A percentile compares a stretch with the other conserved stretches of the same genome.
phyloP scores from a whole-genome alignment of 2,329 filamentous ascomycete species.

The Alternaria sp. region DNA sequence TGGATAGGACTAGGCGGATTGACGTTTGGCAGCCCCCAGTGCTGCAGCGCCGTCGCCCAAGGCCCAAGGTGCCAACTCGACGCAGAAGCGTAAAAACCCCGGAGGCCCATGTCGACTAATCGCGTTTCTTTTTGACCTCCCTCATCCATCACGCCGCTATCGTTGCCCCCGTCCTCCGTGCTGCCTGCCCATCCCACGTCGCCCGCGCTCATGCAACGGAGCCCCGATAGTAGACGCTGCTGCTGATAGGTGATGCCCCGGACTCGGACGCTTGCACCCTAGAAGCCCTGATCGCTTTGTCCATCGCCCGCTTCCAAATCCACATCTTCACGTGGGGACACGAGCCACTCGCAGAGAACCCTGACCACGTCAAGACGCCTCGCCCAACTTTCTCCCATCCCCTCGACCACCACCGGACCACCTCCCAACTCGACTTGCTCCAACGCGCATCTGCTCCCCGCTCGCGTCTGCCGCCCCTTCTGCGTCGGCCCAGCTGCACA shows the following conservation, averaged over 20 bases:
- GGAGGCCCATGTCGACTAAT: conserved; percentile 23
- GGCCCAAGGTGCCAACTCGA: conserved; percentile 14
- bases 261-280: not conserved
- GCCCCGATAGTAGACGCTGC: conserved; percentile 24
- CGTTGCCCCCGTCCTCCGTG: conserved; percentile 5
- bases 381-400: conserved; percentile 7
- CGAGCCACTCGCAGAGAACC: conserved; percentile 20
- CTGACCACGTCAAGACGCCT: conserved; percentile 7
- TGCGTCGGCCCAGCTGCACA: conserved; percentile 30
- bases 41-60: conserved; percentile 2
- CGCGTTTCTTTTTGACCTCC: conserved; percentile 33
- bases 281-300: not conserved
- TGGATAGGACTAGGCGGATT: conserved; percentile 26
- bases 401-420: conserved; percentile 8
- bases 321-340: conserved; percentile 38
- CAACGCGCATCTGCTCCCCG: conserved; percentile 13
- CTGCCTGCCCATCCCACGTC: conserved; percentile 23
- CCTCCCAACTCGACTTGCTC: not conserved
- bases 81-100: conserved; percentile 28
- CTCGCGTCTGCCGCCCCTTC: conserved; percentile 25
- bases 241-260: conserved; percentile 19
- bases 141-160: conserved; percentile 17
- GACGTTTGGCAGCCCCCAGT: conserved; percentile 11
- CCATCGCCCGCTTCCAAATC: not conserved
- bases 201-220: conserved; percentile 31